Evolutionary conservation across 1,284 basidiomycete species (phyloP).

Genomic region (Phylloporus gajari): DNA sequence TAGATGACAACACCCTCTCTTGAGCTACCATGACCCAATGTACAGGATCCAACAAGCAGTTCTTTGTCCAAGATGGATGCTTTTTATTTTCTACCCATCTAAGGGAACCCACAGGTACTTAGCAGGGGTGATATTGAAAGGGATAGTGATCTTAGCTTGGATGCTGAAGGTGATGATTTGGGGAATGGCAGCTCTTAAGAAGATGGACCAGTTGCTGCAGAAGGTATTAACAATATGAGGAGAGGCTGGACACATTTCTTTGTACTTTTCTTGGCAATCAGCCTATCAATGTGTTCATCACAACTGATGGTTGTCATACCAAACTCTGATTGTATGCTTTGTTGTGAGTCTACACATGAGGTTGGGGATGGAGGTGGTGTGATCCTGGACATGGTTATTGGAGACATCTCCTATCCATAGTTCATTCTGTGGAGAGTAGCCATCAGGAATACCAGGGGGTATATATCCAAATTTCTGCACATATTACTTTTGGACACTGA

Average conservation of each 20-base stretch:
- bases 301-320: conserved; percentile 49
- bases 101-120: conserved; percentile 43
- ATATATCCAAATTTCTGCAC: conserved; percentile 83
- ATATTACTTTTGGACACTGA: conserved; percentile 79
- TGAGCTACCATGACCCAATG: conserved; percentile 76
- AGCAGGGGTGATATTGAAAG: conserved; percentile 39
- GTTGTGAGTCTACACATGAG: conserved; percentile 43
- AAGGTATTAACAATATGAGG: conserved; percentile 51
- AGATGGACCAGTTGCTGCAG: conserved; percentile 44
- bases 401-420: conserved; percentile 32
- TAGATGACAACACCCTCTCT: conserved; percentile 60
- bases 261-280: conserved; percentile 77
- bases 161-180: conserved; percentile 27
- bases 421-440: conserved; percentile 68
- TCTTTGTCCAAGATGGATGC: conserved; percentile 60
- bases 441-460: conserved; percentile 69
- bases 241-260: conserved; percentile 75
- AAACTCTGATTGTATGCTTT: conserved; percentile 51
- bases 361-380: conserved; percentile 61
- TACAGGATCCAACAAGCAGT: conserved; percentile 59
- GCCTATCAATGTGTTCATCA: conserved; percentile 72
- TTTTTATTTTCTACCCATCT: conserved; percentile 56
- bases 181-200: conserved; percentile 20
- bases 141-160: conserved; percentile 33
- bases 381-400: conserved; percentile 49